phyloP scores from a whole-genome alignment of 257 asterid species.

The Lantana camara region DNA sequence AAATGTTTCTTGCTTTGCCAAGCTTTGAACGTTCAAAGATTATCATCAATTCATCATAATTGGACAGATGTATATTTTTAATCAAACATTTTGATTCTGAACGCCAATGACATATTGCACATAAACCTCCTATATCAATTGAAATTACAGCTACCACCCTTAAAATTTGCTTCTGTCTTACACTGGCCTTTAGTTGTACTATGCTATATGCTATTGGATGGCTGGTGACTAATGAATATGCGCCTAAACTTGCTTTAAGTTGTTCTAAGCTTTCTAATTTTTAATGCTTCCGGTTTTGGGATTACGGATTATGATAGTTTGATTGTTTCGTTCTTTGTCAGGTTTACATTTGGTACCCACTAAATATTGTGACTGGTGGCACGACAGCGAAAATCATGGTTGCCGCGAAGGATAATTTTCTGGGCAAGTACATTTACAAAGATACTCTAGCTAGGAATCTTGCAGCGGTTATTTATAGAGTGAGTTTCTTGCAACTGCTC shows the following conservation, averaged over 20 bases:
- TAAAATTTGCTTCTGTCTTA: too few relatives aligned
- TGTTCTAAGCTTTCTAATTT: background rate
- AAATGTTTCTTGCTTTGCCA: too few relatives aligned
- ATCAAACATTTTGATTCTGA: too few relatives aligned
- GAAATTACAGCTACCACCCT: too few relatives aligned
- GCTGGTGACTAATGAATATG: slow-evolving; percentile 6
- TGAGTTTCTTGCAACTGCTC: slow-evolving; percentile 36
- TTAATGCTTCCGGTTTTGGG: slow-evolving; percentile 8
- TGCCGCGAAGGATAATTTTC: slow-evolving; percentile 90
- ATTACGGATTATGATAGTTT: slow-evolving; percentile 18
- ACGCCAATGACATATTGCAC: too few relatives aligned
- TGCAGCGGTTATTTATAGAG: slow-evolving; percentile 84
- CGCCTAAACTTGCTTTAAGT: background rate
- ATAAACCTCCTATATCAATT: too few relatives aligned
- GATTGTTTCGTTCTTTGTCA: slow-evolving; percentile 35
- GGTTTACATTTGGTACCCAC: slow-evolving; percentile 98
- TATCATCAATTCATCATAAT: too few relatives aligned
- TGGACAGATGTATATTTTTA: too few relatives aligned
- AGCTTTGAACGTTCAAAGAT: too few relatives aligned
- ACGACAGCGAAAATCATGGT: slow-evolving; percentile 97
- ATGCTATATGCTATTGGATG: background rate
- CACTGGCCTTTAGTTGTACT: background rate
- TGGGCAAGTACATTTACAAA: slow-evolving; percentile 93
- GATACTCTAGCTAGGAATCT: slow-evolving; percentile 93
- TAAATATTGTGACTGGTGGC: slow-evolving; percentile 88